Evolutionary conservation across 2,329 filamentous ascomycete species (phyloP).

Genomic region (Tolypocladium album): DNA sequence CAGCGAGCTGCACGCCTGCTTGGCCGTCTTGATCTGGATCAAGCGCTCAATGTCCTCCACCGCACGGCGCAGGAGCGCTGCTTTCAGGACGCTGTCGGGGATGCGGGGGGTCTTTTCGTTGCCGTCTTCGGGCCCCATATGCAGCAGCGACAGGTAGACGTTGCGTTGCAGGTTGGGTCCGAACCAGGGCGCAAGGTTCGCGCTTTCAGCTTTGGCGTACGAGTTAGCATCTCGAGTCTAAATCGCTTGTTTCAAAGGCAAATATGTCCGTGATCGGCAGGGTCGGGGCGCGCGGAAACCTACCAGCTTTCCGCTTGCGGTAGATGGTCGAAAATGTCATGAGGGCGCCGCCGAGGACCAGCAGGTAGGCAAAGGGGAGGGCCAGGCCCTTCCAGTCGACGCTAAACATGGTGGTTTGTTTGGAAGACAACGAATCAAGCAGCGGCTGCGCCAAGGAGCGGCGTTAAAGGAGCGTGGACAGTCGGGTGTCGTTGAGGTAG

Average conservation of each 20-base stretch:
- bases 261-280: background rate
- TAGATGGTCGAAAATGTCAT: constrained; percentile 90
- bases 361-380: constrained; percentile 82
- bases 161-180: constrained; percentile 82
- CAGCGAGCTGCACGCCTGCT: constrained; percentile 74
- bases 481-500: background rate
- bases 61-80: constrained; percentile 78
- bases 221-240: background rate
- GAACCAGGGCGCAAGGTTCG: constrained; percentile 91
- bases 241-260: background rate
- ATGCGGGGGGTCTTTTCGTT: constrained; percentile 58
- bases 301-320: constrained; percentile 80
- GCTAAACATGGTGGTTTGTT: constrained; percentile 4
- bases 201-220: constrained; percentile 52
- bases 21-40: constrained; percentile 77
- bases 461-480: background rate
- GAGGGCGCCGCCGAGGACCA: constrained; percentile 77
- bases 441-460: background rate
- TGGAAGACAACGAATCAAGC: background rate
- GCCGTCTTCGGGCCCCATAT: constrained; percentile 55
- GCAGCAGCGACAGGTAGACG: constrained; percentile 85
- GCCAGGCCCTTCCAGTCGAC: constrained; percentile 75
- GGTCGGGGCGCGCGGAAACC: constrained; percentile 12
- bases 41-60: constrained; percentile 90
- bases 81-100: constrained; percentile 77